Percentiles rank a stretch among this genome's conserved stretches.
These are phyloP conservation scores for Trichoderma atroviride DNA, from an alignment of 2,329 filamentous ascomycete genomes.

Conservation along the genomic window DNA sequence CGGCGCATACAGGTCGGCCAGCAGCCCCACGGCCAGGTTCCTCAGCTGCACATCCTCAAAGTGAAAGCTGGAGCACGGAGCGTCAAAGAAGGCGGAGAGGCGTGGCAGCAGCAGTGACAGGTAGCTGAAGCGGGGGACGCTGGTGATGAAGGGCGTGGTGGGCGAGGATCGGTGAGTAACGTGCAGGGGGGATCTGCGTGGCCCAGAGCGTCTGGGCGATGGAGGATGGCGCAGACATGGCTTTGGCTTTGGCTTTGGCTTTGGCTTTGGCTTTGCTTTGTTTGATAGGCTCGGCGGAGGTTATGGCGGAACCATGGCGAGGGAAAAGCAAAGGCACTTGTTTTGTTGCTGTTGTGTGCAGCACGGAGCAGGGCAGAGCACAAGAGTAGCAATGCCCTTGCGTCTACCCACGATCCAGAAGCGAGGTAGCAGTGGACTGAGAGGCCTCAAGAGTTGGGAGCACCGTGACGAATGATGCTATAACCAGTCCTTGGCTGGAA, in stretches of 20 bases:
- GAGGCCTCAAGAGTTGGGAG: neutral
- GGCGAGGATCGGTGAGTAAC: constrained; percentile 55
- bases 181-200: constrained; percentile 55
- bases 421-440: neutral
- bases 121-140: constrained; percentile 62
- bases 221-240: constrained; percentile 12
- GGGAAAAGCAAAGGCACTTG: neutral
- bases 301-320: constrained; percentile 25
- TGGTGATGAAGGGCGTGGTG: constrained; percentile 54
- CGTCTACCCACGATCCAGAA: neutral
- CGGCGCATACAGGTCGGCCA: constrained; percentile 61
- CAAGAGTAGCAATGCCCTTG: neutral
- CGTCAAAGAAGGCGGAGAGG: constrained; percentile 55
- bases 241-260: neutral
- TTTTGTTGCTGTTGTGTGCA: neutral
- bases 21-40: constrained; percentile 56
- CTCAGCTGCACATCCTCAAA: constrained; percentile 57
- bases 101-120: constrained; percentile 60
- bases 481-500: too few species aligned
- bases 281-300: neutral
- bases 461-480: neutral
- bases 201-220: constrained; percentile 57
- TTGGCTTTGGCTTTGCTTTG: neutral
- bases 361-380: neutral
- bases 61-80: constrained; percentile 61